Evolutionary conservation across 2,329 filamentous ascomycete species (phyloP).

Genomic region (Colletotrichum navitas): DNA sequence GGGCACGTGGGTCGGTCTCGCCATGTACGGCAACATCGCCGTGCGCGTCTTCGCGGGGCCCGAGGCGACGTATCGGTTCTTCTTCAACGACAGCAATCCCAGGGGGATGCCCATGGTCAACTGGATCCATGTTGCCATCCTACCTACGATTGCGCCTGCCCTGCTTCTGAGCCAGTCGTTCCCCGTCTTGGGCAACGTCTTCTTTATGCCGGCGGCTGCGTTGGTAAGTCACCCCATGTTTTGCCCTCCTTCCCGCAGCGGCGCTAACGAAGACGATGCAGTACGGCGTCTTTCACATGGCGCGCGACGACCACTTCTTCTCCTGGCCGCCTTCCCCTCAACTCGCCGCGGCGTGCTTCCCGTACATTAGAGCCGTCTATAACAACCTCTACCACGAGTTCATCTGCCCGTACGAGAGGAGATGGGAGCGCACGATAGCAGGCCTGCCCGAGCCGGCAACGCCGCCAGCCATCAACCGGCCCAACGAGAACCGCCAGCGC

Average conservation of each 20-base stretch:
- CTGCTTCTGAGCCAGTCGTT: conserved; percentile 60
- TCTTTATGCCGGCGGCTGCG: conserved; percentile 58
- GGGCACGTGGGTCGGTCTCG: conserved; percentile 64
- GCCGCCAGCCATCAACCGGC: conserved; percentile 22
- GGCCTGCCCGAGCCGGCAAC: conserved; percentile 49
- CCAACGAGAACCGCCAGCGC: conserved; percentile 19
- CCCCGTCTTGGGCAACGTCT: conserved; percentile 56
- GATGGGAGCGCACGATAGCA: conserved; percentile 62
- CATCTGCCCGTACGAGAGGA: conserved; percentile 61
- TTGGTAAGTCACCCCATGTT: conserved; percentile 50
- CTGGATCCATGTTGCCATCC: conserved; percentile 37
- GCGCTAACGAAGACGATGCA: conserved; percentile 44
- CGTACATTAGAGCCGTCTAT: conserved; percentile 61
- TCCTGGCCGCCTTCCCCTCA: conserved; percentile 67
- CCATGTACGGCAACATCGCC: conserved; percentile 65
- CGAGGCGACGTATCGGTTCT: conserved; percentile 48
- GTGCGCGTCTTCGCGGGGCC: conserved; percentile 66
- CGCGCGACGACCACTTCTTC: conserved; percentile 59
- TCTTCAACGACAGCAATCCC: conserved; percentile 38
- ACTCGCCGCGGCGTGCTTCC: conserved; percentile 61
- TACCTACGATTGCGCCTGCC: conserved; percentile 62
- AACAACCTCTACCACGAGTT: conserved; percentile 60
- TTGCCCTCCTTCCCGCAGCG: background rate
- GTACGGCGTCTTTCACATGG: conserved; percentile 62
- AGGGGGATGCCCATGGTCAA: conserved; percentile 38